Evolutionary conservation across 345 rosid species (phyloP), one percentile per base, ranked within the genome.

Genomic region (Capsella bursapastoris): DNA sequence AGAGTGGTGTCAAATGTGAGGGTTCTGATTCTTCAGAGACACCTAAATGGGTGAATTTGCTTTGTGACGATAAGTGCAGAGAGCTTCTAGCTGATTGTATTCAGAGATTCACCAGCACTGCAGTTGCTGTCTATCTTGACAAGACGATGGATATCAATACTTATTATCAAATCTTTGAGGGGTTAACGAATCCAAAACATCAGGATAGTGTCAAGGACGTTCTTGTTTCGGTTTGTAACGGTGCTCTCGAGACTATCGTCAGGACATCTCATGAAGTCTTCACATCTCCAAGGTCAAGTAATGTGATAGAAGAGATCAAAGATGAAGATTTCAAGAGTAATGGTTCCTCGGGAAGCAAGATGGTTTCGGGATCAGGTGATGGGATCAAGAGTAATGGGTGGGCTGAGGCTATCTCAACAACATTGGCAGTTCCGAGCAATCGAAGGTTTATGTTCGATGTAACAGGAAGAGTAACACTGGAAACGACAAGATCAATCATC

Each of bases 391-490:
- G 58, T 52, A 72, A 71, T n/a, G 89, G 89, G 31, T 88, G 91
- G 92, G 76, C 78, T 8, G 79, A 73, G 7, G 67, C 73, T 73
- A 84, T 91, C 60, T 81, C 90, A 1, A 80, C 89, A 7, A 85
- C 92, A 32, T 73, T 86, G 80, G 82, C 96, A 1, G 86, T 84
- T 68, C 99, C 99, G 0, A 81, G 86, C 64, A 96, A 96, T 71
- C 79, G 86, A 68, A 85, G 56, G 82, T 87, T 92, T 83, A 85
- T 89, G 87, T 85, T 92, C 37, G 97, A 96, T 76, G 88, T 92
- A 76, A 92, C 98, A 2, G 96, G 99, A 66, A 86, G 95, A 83
- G 98, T 90, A 62, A 90, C 99, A 3, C 71, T 90, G 38, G 92
- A 85, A 63, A 88, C 93, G 0, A 40, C 88, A 27, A 89, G 90